Evolutionary conservation across 768 basidiomycete species (phyloP), one percentile per base, ranked within the genome.

Genomic region (Sarcodon aspratus): DNA sequence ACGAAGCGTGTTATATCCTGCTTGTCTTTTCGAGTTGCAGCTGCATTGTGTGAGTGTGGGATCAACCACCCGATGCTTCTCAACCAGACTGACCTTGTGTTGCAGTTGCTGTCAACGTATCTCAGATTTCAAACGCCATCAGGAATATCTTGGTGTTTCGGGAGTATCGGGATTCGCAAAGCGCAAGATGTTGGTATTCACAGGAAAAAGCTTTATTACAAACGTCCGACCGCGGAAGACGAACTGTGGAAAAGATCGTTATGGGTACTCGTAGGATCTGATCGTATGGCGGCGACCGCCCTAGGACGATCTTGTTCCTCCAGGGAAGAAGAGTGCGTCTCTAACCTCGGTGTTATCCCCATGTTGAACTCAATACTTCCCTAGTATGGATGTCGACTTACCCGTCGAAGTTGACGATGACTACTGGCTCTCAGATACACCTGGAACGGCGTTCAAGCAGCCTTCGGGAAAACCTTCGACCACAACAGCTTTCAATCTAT

Each of bases 281-380:
- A 86, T 54, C 75, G 80, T 36, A 60, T 79, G 33, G 68, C 68
- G 15, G 76, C 76, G 44, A 71, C 71, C 34, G 61, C 62, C 27
- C 60, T 81, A 36, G 84, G 84, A 12, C 67, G 83, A 27, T 66
- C 78, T 11, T 77, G 74, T 50, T 69, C 71, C 34, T 60, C 76
- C 34, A 72, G 72, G 27, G 79, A 84, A 58, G 83, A 84, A 67
- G 83, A 85, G 82, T 85, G 52, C 64, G 59, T 51, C 9, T 34
- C 21, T 12, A 36, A 4, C 13, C 17, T 11, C 11, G 15, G 3
- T 12, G 12, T 17, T 13, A 47, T 13, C n/a, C 9, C 7, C 21
- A 15, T 3, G 42, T 50, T 66, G 62, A 55, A 58, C 21, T 21
- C 34, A n/a, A 47, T 42, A 18, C 27, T 45, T 6, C 10, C 48